Base-by-base conservation (phyloP, 768 basidiomycete genomes). In the Pulveroboletus sp. region DNA sequence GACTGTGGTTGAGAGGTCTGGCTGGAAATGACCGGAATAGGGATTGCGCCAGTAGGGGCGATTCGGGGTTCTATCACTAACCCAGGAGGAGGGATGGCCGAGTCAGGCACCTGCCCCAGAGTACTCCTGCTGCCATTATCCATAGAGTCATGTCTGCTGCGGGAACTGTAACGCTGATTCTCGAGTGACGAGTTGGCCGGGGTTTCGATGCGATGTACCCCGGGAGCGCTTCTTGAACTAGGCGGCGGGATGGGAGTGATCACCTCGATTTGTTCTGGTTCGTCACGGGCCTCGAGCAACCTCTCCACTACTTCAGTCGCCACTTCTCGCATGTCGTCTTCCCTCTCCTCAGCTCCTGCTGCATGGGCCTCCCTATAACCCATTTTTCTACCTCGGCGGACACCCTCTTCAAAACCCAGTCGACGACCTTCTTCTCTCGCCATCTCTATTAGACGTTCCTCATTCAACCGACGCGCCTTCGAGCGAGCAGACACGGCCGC, bases 341-440 rank as follows among this genome's bases (percentile, higher is more conserved):
- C 55, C 23, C 34, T 53, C 13, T 58, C 54, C 2, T 62, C 55
- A 3, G 45, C 16, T 23, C 24, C 60, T 9, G 30, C 12, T 2
- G 58, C 57, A 32, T 63, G 59, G 6, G 53, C 61, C 17, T 71
- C 68, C 32, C 63, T 56, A 24, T 59, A 56, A 7, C 59, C 68
- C 39, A 73, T 50, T 30, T 50, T 57, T 30, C 71, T 59, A 5
- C 69, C 65, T 10, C 71, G 58, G 29, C 68, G 62, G 31, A 71
- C 74, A 45, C 81, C 82, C 54, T 80, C 74, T 54, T 72, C 71
- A 57, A 75, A 79, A 6, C 82, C 82, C 11, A 73, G 54, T 20
- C 73, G 68, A 34, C 77, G 61, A 5, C 82, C 82, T 54, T 82
- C 76, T 45, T 82, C 79, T 48, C 76, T 64, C 1, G 82, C 83